These are phyloP conservation scores for Lipomyces lipofer DNA, from an alignment of 805 yeast genomes.

Conservation along the genomic window DNA sequence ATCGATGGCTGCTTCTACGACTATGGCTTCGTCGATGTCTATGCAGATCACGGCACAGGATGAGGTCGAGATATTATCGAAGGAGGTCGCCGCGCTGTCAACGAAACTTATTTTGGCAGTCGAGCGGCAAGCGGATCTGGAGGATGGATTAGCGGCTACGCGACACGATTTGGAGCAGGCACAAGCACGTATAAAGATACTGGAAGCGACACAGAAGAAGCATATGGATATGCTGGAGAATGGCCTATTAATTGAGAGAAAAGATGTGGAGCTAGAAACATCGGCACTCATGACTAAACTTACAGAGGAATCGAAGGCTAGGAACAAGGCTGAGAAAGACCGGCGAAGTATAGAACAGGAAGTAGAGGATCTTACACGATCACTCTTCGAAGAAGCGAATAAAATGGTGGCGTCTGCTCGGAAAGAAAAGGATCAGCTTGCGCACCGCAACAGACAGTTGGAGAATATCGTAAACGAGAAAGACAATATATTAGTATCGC, in stretches of 20 bases:
- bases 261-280: constrained; percentile 35
- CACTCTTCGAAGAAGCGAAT: constrained; percentile 81
- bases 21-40: constrained; percentile 4
- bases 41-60: constrained; percentile 17
- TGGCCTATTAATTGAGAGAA: constrained; percentile 36
- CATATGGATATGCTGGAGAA: constrained; percentile 14
- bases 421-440: constrained; percentile 59
- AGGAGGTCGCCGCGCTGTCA: constrained; percentile 32
- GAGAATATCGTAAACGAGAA: constrained; percentile 49
- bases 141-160: constrained; percentile 30
- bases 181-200: constrained; percentile 12
- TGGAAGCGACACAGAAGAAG: constrained; percentile 20
- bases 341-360: constrained; percentile 64
- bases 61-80: constrained; percentile 22
- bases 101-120: constrained; percentile 34
- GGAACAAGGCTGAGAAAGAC: constrained; percentile 55
- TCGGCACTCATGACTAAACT: constrained; percentile 41
- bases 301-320: constrained; percentile 40
- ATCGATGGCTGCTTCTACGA: neutral
- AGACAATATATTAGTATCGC: constrained; percentile 58
- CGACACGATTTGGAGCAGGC: constrained; percentile 21
- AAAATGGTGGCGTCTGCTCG: constrained; percentile 79
- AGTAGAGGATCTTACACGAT: constrained; percentile 75
- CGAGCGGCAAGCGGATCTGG: constrained; percentile 35
- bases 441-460: constrained; percentile 43